Conservation (phyloP, 2,329 filamentous ascomycete species). For the Venturia nashicola region DNA sequence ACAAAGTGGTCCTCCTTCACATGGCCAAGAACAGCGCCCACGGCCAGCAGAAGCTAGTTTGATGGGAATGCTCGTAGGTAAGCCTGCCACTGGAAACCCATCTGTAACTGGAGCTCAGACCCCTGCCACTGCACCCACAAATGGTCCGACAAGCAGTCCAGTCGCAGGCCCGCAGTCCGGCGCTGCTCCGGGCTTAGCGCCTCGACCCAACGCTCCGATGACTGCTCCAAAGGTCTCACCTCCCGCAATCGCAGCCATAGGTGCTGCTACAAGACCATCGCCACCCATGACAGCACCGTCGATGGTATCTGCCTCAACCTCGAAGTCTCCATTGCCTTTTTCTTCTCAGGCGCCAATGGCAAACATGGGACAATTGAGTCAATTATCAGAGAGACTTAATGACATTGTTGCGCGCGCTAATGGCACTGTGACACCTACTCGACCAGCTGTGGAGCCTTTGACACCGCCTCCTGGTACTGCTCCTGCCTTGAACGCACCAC, state of each 20-base stretch:
- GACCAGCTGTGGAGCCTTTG: slow-evolving; percentile 9
- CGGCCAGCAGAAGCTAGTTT: slow-evolving; percentile 4
- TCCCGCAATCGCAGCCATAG: neutral
- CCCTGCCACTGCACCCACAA: neutral
- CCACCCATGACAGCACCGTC: neutral
- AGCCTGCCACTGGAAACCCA: neutral
- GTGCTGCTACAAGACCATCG: neutral
- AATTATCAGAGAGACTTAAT: neutral
- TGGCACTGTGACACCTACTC: slow-evolving; percentile 4
- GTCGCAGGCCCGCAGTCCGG: neutral
- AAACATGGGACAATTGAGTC: neutral
- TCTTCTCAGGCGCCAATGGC: neutral
- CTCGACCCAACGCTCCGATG: neutral
- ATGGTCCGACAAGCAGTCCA: neutral
- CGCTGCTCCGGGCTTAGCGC: neutral
- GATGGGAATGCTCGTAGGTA: slow-evolving; percentile 5
- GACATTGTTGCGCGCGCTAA: neutral
- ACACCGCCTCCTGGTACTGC: slow-evolving; percentile 2
- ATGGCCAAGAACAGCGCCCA: neutral
- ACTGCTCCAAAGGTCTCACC: neutral
- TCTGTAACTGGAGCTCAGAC: neutral
- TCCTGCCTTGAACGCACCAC: neutral
- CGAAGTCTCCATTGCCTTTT: neutral
- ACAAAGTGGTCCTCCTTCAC: neutral
- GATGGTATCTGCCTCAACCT: neutral